Base-by-base conservation (phyloP, 768 basidiomycete genomes). In the Lanmaoa rubissima region DNA sequence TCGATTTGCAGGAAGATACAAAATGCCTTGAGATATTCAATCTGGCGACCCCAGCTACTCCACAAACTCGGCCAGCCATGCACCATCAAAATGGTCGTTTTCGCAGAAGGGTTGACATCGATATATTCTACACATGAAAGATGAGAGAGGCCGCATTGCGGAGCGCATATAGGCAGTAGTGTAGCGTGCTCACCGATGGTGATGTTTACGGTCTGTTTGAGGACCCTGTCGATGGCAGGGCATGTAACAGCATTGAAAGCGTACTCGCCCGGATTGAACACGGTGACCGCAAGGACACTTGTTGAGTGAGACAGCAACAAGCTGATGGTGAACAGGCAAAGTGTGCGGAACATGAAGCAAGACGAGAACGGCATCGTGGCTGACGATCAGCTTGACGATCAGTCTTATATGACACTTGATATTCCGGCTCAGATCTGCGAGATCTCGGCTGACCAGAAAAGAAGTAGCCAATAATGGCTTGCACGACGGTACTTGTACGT, bases 31-130 rank as follows among this genome's bases (percentile, higher is more conserved):
- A 90, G 85, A 57, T 82, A 79, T 49, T 82, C 72, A 17, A 91
- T 88, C 65, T 91, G 89, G 34, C 79, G 79, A 36, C 83, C 78
- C 89, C 88, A 91, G 19, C 79, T 81, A 52, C 82, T 85, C 89
- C 89, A 91, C 4, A 90, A 68, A 60, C 84, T 79, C 1, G 89
- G 89, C 89, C 89, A 91, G 4, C 89, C 89, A 62, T 91, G 89
- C 0, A 90, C 83, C 78, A 91, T 78, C 32, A 91, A 47, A 3
- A 90, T 70, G 0, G 84, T 81, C 14, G 70, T 75, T 28, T 78
- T 68, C 4, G 81, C 81, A 0, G 55, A 59, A 11, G 83, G 77
- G 58, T 89, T 88, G 56, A 89, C 64, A 40, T 90, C 79, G 24
- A 83, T 79, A 64, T 89, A 90, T 58, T 79, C 87, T 87, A 58